Evolutionary conservation across 2,329 filamentous ascomycete species (phyloP).

Genomic region (Cladophialophora yegresii): DNA sequence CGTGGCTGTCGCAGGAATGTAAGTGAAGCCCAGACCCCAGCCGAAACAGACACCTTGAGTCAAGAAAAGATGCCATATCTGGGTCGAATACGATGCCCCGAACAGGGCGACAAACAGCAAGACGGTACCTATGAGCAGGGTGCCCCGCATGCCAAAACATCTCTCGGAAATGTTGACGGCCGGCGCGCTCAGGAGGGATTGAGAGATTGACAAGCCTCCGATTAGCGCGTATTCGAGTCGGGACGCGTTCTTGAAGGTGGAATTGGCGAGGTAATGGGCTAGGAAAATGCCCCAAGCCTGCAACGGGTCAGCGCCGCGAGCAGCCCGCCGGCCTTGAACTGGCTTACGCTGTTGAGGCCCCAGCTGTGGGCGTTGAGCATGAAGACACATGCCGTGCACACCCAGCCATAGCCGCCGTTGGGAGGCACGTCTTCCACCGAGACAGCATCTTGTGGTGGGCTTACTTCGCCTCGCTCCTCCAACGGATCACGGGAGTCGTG

Average conservation of each 20-base stretch:
- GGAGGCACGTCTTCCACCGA: constrained; percentile 22
- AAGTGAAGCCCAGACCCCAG: constrained; percentile 37
- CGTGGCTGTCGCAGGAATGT: constrained; percentile 32
- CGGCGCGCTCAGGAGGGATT: constrained; percentile 38
- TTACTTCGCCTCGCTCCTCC: not conserved
- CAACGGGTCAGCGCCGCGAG: not conserved
- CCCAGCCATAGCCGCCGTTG: constrained; percentile 42
- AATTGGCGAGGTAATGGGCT: constrained; percentile 43
- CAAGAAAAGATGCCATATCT: constrained; percentile 37
- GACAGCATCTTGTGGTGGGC: constrained; percentile 22
- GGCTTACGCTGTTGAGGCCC: constrained; percentile 38
- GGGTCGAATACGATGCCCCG: constrained; percentile 37
- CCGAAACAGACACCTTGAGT: constrained; percentile 37
- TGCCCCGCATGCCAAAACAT: constrained; percentile 26
- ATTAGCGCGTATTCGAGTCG: constrained; percentile 41
- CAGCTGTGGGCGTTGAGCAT: constrained; percentile 41
- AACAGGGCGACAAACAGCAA: constrained; percentile 34
- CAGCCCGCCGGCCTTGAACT: not conserved
- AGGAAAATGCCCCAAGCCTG: constrained; percentile 48
- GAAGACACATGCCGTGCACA: constrained; percentile 37
- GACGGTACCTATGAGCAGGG: constrained; percentile 34
- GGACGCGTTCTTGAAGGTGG: constrained; percentile 37
- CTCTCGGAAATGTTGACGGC: constrained; percentile 34
- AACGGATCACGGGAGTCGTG: not conserved
- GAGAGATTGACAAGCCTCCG: constrained; percentile 38